Evolutionary conservation across 2,329 filamentous ascomycete species (phyloP), one percentile per base, ranked within the genome.

Genomic region (Onygena corvina): DNA sequence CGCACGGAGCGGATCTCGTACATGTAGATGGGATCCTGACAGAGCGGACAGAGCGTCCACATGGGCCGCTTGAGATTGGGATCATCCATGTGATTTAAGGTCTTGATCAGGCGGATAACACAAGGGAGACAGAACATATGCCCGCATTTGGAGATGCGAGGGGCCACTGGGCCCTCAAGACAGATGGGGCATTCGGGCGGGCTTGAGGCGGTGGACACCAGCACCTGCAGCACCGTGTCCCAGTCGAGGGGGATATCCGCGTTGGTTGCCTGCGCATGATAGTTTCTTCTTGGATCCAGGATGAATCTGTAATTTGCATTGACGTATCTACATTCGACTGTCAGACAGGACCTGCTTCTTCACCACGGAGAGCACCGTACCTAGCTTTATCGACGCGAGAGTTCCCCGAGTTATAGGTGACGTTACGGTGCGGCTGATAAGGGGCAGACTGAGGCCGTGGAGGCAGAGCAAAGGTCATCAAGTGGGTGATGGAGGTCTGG

Each of bases 231-330:
- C 47, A 98, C 85, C 57, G 86, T 81, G 56, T 81, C 77, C 92
- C 92, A 98, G 59, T 94, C 86, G 48, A 98, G 70, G 59, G 92
- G 84, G 44, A 89, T 76, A 66, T 98, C 90, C 16, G 92, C 84
- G 64, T 96, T 87, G 40, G 78, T 76, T 20, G 86, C 84, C 62
- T 96, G 88, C 4, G 79, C 76, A 52, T 79, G 76, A 63, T 96
- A 98, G 60, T 83, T 79, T 51, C 80, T 83, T 50, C 79, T 76
- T 2, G 92, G 90, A 52, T 86, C 82, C 47, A 98, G 89, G 52
- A 98, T 84, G 64, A 98, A 98, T 50, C 92, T 84, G 64, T 98
- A 98, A 66, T 98, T 98, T 56, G 92, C 88, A 65, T 98, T 89
- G 12, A 98, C 82, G 57, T 86, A 88, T 71, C 83, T 84, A 16